Conservation (phyloP, 2,329 filamentous ascomycete genomes). For the Penicillium griseofulvum region DNA sequence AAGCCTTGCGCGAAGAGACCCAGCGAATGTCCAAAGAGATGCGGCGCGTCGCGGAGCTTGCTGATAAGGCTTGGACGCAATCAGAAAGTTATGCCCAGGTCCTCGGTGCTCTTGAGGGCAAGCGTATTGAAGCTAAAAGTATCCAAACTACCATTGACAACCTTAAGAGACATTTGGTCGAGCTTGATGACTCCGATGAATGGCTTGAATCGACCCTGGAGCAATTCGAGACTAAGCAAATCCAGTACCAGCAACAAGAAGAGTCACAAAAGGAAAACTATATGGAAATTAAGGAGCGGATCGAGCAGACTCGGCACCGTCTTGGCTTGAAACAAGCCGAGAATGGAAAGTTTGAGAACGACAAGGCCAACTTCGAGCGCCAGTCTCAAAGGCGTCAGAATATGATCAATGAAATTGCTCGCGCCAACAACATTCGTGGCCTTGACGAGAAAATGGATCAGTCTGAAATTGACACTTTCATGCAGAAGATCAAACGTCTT, state of each 20-base stretch:
- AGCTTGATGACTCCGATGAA: slow-evolving; percentile 74
- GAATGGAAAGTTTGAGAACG: slow-evolving; percentile 73
- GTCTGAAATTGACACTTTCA: slow-evolving; percentile 70
- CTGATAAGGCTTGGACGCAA: slow-evolving; percentile 67
- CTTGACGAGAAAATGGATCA: slow-evolving; percentile 79
- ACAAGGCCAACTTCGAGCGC: slow-evolving; percentile 81
- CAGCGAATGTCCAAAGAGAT: slow-evolving; percentile 54
- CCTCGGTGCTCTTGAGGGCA: slow-evolving; percentile 71
- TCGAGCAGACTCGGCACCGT: slow-evolving; percentile 47
- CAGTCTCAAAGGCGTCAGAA: slow-evolving; percentile 69
- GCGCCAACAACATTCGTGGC: slow-evolving; percentile 74
- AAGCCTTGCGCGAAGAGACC: slow-evolving; percentile 60
- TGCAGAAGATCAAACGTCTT: slow-evolving; percentile 71
- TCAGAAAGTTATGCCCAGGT: slow-evolving; percentile 72
- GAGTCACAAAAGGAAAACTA: slow-evolving; percentile 64
- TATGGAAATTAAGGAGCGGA: slow-evolving; percentile 56
- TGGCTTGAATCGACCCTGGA: slow-evolving; percentile 69
- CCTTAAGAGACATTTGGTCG: slow-evolving; percentile 68
- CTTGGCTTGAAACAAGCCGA: slow-evolving; percentile 44
- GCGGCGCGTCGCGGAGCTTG: slow-evolving; percentile 47
- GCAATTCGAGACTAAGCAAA: slow-evolving; percentile 74
- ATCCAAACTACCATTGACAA: slow-evolving; percentile 69
- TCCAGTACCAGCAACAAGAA: slow-evolving; percentile 62
- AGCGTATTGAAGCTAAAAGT: slow-evolving; percentile 69
- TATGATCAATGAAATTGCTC: slow-evolving; percentile 75